Conservation (phyloP, 2,329 filamentous ascomycete species). For the Sporothrix luriei region DNA sequence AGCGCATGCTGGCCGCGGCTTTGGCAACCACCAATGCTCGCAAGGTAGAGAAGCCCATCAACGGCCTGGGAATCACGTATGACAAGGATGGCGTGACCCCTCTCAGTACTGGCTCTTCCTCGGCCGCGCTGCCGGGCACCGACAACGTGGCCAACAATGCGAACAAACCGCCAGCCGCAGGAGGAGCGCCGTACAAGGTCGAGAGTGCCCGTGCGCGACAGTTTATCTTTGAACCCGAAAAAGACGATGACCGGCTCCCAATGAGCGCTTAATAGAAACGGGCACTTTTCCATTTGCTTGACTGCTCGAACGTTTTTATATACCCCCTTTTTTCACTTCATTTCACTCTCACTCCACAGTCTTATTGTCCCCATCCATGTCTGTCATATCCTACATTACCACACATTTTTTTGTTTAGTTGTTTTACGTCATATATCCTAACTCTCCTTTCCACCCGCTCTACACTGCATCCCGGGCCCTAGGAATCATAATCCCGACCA, state of each 20-base stretch:
- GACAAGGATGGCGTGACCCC: conserved; percentile 45
- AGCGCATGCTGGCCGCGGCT: conserved; percentile 35
- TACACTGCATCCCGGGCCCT: not conserved
- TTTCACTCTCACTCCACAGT: not conserved
- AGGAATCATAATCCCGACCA: not conserved
- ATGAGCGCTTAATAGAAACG: conserved; percentile 37
- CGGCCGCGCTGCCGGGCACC: not conserved
- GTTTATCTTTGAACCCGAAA: conserved; percentile 42
- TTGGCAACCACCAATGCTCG: conserved; percentile 36
- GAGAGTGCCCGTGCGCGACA: conserved; percentile 43
- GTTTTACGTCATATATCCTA: not conserved
- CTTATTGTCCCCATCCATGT: not conserved
- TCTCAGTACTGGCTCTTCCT: not conserved
- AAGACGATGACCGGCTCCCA: conserved; percentile 39
- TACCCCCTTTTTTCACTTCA: conserved; percentile 31
- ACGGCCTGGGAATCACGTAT: conserved; percentile 46
- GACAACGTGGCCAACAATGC: not conserved
- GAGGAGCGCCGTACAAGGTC: conserved; percentile 40
- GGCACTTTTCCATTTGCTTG: not conserved
- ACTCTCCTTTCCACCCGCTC: not conserved
- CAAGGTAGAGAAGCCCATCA: conserved; percentile 32
- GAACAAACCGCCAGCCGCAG: not conserved
- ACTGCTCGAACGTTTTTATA: conserved; percentile 24
- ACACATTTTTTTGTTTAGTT: conserved; percentile 17
- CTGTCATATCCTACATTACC: conserved; percentile 1